Evolutionary conservation across 768 basidiomycete species (phyloP).

Genomic region (Suillus subalutaceus): DNA sequence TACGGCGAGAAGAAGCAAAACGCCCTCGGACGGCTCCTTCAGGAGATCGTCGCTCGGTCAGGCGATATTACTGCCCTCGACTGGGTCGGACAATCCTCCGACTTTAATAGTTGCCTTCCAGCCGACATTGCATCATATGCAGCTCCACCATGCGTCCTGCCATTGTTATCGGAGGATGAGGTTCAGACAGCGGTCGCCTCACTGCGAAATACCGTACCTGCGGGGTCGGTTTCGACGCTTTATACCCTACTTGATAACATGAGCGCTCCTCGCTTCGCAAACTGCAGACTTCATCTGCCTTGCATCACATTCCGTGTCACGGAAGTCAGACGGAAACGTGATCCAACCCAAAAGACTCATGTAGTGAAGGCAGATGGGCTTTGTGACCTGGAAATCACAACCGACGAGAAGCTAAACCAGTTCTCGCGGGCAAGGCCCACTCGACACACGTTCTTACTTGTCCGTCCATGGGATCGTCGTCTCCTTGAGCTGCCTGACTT

Average conservation of each 20-base stretch:
- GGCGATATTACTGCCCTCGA: constrained; percentile 19
- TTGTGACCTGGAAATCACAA: neutral
- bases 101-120: constrained; percentile 27
- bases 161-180: neutral
- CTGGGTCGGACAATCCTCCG: constrained; percentile 21
- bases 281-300: neutral
- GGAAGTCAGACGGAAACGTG: neutral
- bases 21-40: constrained; percentile 11
- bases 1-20: too few species aligned
- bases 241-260: neutral
- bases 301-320: neutral
- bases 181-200: neutral
- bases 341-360: neutral
- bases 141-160: neutral
- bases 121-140: constrained; percentile 12
- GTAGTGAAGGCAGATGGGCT: neutral
- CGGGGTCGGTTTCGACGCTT: neutral
- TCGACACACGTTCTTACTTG: neutral
- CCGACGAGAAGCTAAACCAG: neutral
- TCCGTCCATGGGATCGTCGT: neutral
- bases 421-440: neutral
- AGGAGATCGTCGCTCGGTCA: constrained; percentile 16
- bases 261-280: neutral
- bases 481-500: neutral
- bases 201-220: neutral